phyloP scores from a whole-genome alignment of 2,329 filamentous ascomycete species.

The Pyrenochaeta sp. region DNA sequence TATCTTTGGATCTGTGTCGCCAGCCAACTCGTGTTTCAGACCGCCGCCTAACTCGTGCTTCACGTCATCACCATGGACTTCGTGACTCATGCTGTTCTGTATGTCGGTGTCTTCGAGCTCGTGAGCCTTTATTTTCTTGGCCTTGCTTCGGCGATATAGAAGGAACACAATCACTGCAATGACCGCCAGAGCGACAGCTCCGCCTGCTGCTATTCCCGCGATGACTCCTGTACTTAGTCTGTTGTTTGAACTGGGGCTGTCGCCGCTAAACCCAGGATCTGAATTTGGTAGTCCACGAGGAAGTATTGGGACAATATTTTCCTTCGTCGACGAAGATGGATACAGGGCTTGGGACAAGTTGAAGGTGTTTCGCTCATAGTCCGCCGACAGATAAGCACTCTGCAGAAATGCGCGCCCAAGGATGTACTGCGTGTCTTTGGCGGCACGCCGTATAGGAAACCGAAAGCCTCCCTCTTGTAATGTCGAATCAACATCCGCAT shows the following conservation, averaged over 20 bases:
- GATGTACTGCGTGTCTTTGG: slow-evolving; percentile 48
- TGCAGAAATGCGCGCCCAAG: slow-evolving; percentile 53
- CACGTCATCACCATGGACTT: slow-evolving; percentile 13
- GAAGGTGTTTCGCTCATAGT: slow-evolving; percentile 45
- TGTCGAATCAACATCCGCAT: slow-evolving; percentile 4
- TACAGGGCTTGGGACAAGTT: slow-evolving; percentile 59
- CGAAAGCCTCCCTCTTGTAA: slow-evolving; percentile 39
- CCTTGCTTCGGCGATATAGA: slow-evolving; percentile 18
- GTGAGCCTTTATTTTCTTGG: slow-evolving; percentile 2
- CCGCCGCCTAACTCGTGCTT: slow-evolving; percentile 22
- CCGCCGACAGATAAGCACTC: slow-evolving; percentile 52
- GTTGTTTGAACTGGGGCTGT: slow-evolving; percentile 7
- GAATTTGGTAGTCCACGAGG: slow-evolving; percentile 7
- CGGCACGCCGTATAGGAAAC: slow-evolving; percentile 50
- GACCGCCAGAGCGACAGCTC: slow-evolving; percentile 6
- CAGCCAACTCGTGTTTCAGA: slow-evolving; percentile 25
- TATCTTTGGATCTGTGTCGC: slow-evolving; percentile 17
- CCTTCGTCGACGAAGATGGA: slow-evolving; percentile 53
- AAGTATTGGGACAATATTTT: slow-evolving; percentile 50
- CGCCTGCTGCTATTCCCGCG: slow-evolving; percentile 36
- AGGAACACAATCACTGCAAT: slow-evolving; percentile 16
- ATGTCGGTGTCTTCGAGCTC: slow-evolving; percentile 27
- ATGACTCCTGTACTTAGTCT: slow-evolving; percentile 30
- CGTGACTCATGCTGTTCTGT: slow-evolving; percentile 11
- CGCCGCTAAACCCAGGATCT: not conserved